Evolutionary conservation across 768 basidiomycete species (phyloP).

Genomic region (Calocera cornea): DNA sequence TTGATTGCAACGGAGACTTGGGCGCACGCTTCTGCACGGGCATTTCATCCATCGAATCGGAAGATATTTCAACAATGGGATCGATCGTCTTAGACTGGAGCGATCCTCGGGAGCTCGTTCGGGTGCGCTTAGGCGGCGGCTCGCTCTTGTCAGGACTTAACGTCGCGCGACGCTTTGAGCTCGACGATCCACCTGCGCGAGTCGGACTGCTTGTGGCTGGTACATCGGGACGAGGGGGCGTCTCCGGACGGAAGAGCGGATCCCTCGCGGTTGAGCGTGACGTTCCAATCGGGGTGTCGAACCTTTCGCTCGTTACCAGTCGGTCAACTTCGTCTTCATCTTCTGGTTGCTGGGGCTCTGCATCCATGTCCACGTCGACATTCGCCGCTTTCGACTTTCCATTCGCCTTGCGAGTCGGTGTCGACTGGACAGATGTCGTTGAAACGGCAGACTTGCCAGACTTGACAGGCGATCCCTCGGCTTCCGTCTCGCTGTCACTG

Average conservation of each 20-base stretch:
- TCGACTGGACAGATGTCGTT: not conserved
- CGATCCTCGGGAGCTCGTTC: not conserved
- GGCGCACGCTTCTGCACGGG: not conserved
- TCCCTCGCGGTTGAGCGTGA: not conserved
- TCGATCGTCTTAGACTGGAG: not conserved
- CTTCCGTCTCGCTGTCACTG: not conserved
- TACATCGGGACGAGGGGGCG: not conserved
- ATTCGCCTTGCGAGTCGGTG: not conserved
- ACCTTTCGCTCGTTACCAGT: not conserved
- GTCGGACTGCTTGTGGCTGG: not conserved
- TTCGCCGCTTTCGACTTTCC: not conserved
- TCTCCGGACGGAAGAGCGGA: not conserved
- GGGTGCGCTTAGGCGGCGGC: not conserved
- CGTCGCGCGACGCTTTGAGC: not conserved
- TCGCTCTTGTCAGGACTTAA: not conserved
- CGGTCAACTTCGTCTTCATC: conserved; percentile 2
- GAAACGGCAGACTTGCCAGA: not conserved
- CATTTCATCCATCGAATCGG: not conserved
- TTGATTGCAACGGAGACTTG: not conserved
- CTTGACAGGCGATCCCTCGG: not conserved
- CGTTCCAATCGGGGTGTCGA: not conserved
- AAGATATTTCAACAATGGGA: not conserved
- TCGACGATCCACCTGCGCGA: not conserved
- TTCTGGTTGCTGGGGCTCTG: not conserved
- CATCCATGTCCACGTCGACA: not conserved